Evolutionary conservation across 257 asterid genomes (phyloP).

Genomic region (Nyctanthes arbortristis): DNA sequence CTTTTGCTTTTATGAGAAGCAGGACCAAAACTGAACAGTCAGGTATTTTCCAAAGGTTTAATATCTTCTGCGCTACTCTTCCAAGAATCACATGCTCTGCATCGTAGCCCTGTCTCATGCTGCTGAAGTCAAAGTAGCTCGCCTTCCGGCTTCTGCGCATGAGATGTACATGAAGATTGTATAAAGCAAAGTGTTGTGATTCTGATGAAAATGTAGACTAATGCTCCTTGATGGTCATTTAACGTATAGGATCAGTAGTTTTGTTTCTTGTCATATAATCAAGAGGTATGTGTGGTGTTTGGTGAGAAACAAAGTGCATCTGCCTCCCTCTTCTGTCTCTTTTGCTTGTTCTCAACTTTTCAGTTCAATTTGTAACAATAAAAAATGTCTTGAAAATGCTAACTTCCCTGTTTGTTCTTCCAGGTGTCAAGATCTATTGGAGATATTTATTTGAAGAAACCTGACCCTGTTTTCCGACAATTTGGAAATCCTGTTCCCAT

Average conservation of each 20-base stretch:
- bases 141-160: conserved; percentile 41
- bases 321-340: background rate
- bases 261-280: conserved; percentile 39
- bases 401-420: conserved; percentile 2
- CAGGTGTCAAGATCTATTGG: conserved; percentile 41
- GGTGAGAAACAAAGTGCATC: conserved; percentile 23
- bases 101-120: conserved; percentile 63
- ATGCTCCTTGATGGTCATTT: conserved; percentile 36
- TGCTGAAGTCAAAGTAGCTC: conserved; percentile 17
- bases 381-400: conserved; percentile 16
- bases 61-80: conserved; percentile 47
- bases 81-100: conserved; percentile 76
- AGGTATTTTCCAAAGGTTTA: conserved; percentile 41
- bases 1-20: too few species aligned
- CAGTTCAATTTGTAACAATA: background rate
- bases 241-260: conserved; percentile 36
- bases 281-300: conserved; percentile 42
- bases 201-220: conserved; percentile 40
- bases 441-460: conserved; percentile 32
- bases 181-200: conserved; percentile 50
- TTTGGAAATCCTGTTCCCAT: conserved; percentile 26
- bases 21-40: too few species aligned
- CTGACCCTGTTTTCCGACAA: conserved; percentile 28
- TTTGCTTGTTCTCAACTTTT: background rate
- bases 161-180: conserved; percentile 51